A percentile compares a stretch with the other conserved stretches of the same genome.
phyloP scores from a whole-genome alignment of 2,329 filamentous ascomycete genomes.

The Diaporthe australafricana region DNA sequence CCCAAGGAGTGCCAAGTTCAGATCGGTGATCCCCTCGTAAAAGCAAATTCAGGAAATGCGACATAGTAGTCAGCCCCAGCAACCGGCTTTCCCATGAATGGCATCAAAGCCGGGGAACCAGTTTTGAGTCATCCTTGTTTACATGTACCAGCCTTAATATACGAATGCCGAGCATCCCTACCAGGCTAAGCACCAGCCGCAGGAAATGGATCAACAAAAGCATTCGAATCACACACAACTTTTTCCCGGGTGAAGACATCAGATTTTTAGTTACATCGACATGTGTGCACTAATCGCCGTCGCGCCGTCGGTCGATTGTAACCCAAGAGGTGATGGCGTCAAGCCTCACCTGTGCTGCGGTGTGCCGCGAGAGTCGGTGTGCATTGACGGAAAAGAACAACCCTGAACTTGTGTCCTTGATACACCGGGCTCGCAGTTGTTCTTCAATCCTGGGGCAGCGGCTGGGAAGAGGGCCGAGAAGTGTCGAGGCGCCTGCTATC shows the following conservation, averaged over 20 bases:
- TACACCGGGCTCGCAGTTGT: neutral
- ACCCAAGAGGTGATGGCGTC: neutral
- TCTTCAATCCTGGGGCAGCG: neutral
- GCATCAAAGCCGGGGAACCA: neutral
- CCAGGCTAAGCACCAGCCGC: neutral
- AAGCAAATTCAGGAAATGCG: conserved; percentile 1
- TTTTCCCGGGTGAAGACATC: neutral
- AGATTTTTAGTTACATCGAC: neutral
- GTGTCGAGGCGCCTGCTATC: neutral
- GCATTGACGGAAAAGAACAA: neutral
- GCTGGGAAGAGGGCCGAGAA: neutral
- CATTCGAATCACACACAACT: neutral
- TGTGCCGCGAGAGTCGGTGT: neutral
- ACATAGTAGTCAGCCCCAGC: neutral
- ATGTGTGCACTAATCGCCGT: neutral
- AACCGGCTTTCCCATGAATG: neutral
- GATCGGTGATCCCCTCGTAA: conserved; percentile 8
- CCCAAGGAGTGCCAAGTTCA: neutral
- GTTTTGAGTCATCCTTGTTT: neutral
- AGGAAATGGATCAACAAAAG: neutral
- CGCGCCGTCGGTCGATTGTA: conserved; percentile 2
- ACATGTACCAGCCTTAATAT: neutral
- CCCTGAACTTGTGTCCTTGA: neutral
- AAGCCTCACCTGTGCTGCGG: neutral
- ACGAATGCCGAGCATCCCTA: neutral